These are phyloP conservation scores for Croton setiger DNA, from an alignment of 441 rosid species.

Conservation along the genomic window DNA sequence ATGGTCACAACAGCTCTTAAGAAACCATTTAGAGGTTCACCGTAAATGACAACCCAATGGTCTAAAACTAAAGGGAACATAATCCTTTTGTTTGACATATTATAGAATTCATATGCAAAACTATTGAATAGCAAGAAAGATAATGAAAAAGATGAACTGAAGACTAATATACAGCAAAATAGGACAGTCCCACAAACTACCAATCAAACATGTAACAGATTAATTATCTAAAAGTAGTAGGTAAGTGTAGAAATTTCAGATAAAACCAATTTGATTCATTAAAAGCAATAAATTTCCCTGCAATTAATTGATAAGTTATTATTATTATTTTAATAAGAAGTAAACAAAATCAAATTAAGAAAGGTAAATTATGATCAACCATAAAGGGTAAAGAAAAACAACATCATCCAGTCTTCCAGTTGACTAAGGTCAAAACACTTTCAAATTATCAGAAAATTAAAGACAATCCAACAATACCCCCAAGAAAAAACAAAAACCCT, in stretches of 20 bases:
- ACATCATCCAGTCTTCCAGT: background rate
- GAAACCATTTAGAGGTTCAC: background rate
- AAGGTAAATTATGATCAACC: background rate
- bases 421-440: slow-evolving; percentile 22
- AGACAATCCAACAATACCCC: background rate
- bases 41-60: background rate
- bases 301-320: background rate
- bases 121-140: background rate
- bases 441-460: slow-evolving; percentile 11
- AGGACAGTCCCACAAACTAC: background rate
- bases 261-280: background rate
- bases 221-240: background rate
- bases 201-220: background rate
- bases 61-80: background rate
- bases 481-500: background rate
- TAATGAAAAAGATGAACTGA: background rate
- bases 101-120: background rate
- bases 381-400: background rate
- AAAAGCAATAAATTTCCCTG: background rate
- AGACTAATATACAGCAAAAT: background rate
- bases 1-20: background rate
- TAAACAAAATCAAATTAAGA: background rate
- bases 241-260: background rate
- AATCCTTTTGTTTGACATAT: background rate
- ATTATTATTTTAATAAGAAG: background rate